A percentile compares a stretch with the other conserved stretches of the same genome.
These are phyloP conservation scores for Dioscorea dumetorum DNA, from an alignment of 106 monocot species.

Conservation along the genomic window DNA sequence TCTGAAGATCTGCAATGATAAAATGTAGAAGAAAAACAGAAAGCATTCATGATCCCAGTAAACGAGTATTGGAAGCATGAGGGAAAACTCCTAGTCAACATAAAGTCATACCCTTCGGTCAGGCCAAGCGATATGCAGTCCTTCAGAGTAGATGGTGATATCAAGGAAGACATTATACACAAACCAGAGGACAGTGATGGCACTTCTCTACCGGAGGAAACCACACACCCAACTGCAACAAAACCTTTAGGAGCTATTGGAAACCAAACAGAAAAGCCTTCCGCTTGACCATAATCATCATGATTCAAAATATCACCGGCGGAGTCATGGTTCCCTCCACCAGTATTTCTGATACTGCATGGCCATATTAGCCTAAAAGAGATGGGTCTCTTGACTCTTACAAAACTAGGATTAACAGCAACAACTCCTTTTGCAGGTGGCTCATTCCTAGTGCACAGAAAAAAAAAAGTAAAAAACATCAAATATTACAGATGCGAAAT, in stretches of 20 bases:
- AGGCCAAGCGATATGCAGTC: conserved; percentile 70
- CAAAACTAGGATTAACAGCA: conserved; percentile 85
- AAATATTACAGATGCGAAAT: too few species aligned
- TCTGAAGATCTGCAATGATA: conserved; percentile 29
- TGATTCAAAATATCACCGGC: conserved; percentile 7
- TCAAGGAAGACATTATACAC: conserved; percentile 76
- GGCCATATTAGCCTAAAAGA: conserved; percentile 81
- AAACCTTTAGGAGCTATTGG: conserved; percentile 89
- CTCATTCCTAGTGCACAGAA: conserved; percentile 53
- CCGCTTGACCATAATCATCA: conserved; percentile 4
- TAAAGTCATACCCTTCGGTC: conserved; percentile 30
- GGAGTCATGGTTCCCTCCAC: neutral
- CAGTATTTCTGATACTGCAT: conserved; percentile 6
- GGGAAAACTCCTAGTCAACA: conserved; percentile 1
- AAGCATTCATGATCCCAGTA: too few species aligned
- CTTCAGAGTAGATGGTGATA: conserved; percentile 61
- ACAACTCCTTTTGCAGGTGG: conserved; percentile 86
- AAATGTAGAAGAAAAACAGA: neutral
- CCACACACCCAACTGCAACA: conserved; percentile 87
- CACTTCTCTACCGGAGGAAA: conserved; percentile 39
- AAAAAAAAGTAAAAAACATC: conserved; percentile 1
- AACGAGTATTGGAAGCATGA: conserved; percentile 2
- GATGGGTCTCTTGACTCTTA: conserved; percentile 82
- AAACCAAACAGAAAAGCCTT: conserved; percentile 80
- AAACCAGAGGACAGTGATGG: conserved; percentile 74